These are phyloP conservation scores for Trametes cingulata DNA, from an alignment of 768 basidiomycete genomes.

Conservation along the genomic window DNA sequence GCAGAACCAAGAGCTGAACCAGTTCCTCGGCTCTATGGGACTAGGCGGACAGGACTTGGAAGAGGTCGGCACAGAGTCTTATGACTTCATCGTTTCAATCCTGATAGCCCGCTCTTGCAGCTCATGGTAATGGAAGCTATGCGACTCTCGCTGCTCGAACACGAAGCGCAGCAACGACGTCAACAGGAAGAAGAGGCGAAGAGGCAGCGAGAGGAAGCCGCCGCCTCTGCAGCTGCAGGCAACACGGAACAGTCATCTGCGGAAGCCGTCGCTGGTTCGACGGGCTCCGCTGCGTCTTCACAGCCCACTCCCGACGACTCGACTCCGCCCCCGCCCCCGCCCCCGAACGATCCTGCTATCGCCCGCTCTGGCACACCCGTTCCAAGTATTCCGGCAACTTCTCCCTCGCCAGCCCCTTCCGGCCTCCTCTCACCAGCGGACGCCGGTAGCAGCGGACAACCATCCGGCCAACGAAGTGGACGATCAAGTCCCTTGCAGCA, in stretches of 20 bases:
- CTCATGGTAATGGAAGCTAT: slow-evolving; percentile 99
- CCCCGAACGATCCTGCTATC: background rate
- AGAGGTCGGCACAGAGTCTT: slow-evolving; percentile 59
- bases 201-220: slow-evolving; percentile 38
- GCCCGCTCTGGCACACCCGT: background rate
- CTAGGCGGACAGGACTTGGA: slow-evolving; percentile 88
- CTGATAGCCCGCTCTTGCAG: slow-evolving; percentile 40
- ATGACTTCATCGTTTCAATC: background rate
- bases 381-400: background rate
- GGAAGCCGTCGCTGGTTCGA: slow-evolving; percentile 32
- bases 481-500: slow-evolving; percentile 4
- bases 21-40: slow-evolving; percentile 60
- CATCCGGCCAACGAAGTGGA: background rate
- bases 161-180: slow-evolving; percentile 88
- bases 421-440: background rate
- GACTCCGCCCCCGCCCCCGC: background rate
- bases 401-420: background rate
- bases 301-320: background rate
- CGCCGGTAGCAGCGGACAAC: background rate
- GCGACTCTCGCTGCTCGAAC: slow-evolving; percentile 90
- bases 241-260: slow-evolving; percentile 29
- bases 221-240: slow-evolving; percentile 29
- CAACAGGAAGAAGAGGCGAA: slow-evolving; percentile 70
- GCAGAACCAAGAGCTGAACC: slow-evolving; percentile 61
- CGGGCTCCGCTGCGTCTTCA: background rate